A percentile compares a stretch with the other conserved stretches of the same genome.
Evolutionary conservation across 2,329 filamentous ascomycete species (phyloP).

Genomic region (Piedraia hortae): DNA sequence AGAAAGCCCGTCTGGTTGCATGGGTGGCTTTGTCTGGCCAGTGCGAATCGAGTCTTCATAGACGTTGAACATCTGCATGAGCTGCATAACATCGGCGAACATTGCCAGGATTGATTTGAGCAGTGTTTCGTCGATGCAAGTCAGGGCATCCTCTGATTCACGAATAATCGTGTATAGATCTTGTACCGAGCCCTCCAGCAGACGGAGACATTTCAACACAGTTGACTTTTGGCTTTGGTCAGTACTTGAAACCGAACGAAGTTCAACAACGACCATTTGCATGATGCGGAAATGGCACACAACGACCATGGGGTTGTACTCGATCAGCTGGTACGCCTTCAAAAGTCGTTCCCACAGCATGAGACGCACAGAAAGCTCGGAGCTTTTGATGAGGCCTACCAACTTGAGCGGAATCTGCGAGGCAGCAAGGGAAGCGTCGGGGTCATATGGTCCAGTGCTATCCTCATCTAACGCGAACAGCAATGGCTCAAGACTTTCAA

Average conservation of each 20-base stretch:
- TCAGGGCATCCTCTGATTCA: constrained; percentile 45
- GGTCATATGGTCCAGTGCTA: neutral
- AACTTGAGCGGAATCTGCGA: constrained; percentile 34
- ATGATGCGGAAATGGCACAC: constrained; percentile 69
- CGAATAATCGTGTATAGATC: constrained; percentile 38
- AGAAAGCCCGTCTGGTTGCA: constrained; percentile 20
- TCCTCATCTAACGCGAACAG: constrained; percentile 31
- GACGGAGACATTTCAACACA: constrained; percentile 50
- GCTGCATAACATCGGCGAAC: constrained; percentile 39
- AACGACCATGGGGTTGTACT: constrained; percentile 65
- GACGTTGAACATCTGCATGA: constrained; percentile 54
- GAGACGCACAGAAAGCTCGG: constrained; percentile 55
- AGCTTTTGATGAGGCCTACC: constrained; percentile 57
- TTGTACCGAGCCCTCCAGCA: constrained; percentile 48
- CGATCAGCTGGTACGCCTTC: constrained; percentile 63
- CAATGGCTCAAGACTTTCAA: constrained; percentile 78
- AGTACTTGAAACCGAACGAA: constrained; percentile 30
- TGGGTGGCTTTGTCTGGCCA: constrained; percentile 38
- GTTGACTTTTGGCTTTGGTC: constrained; percentile 39
- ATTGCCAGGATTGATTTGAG: constrained; percentile 44
- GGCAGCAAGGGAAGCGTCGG: neutral
- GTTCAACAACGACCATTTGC: constrained; percentile 48
- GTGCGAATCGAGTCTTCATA: constrained; percentile 69
- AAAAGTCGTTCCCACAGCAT: constrained; percentile 80
- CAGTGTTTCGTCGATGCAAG: constrained; percentile 60